These are phyloP conservation scores for Thraustotheca clavata DNA, from an alignment of 352 stramenopile species.

Conservation along the genomic window DNA sequence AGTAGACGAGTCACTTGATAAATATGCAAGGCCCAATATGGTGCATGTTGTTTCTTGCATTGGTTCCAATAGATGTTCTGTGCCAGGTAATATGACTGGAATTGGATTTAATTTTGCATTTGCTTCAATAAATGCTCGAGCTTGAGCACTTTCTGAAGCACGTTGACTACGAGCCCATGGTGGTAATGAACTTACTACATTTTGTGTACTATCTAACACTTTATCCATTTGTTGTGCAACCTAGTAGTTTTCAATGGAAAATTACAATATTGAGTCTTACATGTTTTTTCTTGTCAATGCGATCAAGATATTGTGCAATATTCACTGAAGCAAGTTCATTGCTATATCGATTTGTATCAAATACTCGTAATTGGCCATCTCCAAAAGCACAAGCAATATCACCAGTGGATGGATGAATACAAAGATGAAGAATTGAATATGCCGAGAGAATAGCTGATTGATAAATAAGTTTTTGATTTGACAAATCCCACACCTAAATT, in stretches of 20 bases:
- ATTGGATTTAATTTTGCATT: not conserved
- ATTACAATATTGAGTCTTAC: conserved; percentile 12
- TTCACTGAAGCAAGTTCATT: conserved; percentile 45
- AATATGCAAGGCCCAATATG: conserved; percentile 15
- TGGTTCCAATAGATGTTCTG: conserved; percentile 1
- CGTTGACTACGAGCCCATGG: conserved; percentile 49
- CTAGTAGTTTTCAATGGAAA: not conserved
- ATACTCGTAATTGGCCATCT: conserved; percentile 55
- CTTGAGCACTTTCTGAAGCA: not conserved
- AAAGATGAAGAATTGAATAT: conserved; percentile 57
- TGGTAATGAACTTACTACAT: conserved; percentile 59
- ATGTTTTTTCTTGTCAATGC: conserved; percentile 29
- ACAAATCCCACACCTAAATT: conserved; percentile 67
- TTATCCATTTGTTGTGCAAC: conserved; percentile 33
- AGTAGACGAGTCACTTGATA: not conserved
- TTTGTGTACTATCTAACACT: conserved; percentile 35
- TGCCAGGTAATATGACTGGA: not conserved
- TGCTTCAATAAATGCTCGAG: not conserved
- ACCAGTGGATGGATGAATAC: conserved; percentile 49
- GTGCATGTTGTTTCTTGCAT: conserved; percentile 17
- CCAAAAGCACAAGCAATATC: conserved; percentile 62
- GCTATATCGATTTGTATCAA: conserved; percentile 34
- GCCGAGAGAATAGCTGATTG: conserved; percentile 71
- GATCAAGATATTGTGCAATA: conserved; percentile 41
- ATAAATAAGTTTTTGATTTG: conserved; percentile 48